Percentiles rank a stretch among this genome's conserved stretches.
phyloP scores from a whole-genome alignment of 768 basidiomycete species.

The Leccinum olivaceopallidum region DNA sequence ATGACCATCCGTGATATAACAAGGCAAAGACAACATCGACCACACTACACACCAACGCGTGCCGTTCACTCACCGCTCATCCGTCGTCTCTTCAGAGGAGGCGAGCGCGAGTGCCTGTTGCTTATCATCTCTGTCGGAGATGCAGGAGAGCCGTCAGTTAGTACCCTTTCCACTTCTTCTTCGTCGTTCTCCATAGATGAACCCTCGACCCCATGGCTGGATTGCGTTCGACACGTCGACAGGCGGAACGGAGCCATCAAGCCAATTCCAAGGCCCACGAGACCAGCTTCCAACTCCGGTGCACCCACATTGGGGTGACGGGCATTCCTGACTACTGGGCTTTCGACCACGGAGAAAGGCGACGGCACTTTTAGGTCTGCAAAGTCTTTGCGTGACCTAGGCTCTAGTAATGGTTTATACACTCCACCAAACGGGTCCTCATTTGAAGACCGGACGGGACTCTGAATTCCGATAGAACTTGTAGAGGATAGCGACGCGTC shows the following conservation, averaged over 20 bases:
- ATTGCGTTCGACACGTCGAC: slow-evolving; percentile 38
- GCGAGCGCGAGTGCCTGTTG: slow-evolving; percentile 29
- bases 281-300: slow-evolving; percentile 34
- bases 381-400: slow-evolving; percentile 11
- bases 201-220: slow-evolving; percentile 10
- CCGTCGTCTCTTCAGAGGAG: slow-evolving; percentile 55
- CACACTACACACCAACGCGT: slow-evolving; percentile 23
- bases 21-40: slow-evolving; percentile 15
- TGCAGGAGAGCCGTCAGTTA: slow-evolving; percentile 22
- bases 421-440: slow-evolving; percentile 48
- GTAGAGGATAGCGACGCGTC: slow-evolving; percentile 31
- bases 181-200: slow-evolving; percentile 31
- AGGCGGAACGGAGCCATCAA: slow-evolving; percentile 57
- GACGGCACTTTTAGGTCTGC: slow-evolving; percentile 18
- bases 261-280: slow-evolving; percentile 41
- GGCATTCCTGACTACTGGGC: slow-evolving; percentile 47
- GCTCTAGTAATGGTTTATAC: slow-evolving; percentile 12
- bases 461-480: slow-evolving; percentile 20
- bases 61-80: slow-evolving; percentile 28
- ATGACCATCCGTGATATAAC: slow-evolving; percentile 12
- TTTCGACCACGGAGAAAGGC: slow-evolving; percentile 40
- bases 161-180: slow-evolving; percentile 35
- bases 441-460: slow-evolving; percentile 30
- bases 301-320: slow-evolving; percentile 23
- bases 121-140: slow-evolving; percentile 26